These are phyloP conservation scores for Suillus decipiens DNA, from an alignment of 768 basidiomycete genomes.

Conservation along the genomic window DNA sequence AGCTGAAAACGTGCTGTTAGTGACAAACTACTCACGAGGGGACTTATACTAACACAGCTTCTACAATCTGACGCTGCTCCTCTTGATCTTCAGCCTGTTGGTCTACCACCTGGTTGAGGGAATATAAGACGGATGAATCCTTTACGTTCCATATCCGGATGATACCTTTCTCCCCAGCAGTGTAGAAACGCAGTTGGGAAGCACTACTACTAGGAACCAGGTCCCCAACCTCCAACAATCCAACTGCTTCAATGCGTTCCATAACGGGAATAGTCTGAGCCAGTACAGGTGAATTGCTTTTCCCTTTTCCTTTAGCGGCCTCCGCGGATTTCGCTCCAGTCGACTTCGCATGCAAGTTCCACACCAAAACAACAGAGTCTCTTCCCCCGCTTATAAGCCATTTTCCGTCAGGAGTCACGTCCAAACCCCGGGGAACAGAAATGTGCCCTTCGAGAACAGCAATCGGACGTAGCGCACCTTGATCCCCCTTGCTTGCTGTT, in stretches of 20 bases:
- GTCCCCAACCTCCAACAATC: conserved; percentile 58
- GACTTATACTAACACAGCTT: conserved; percentile 69
- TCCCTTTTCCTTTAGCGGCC: conserved; percentile 39
- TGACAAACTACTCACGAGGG: conserved; percentile 10
- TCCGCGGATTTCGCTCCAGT: conserved; percentile 8
- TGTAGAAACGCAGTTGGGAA: conserved; percentile 68
- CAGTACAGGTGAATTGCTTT: conserved; percentile 59
- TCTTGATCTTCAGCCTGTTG: conserved; percentile 50
- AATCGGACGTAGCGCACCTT: conserved; percentile 61
- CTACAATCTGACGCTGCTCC: conserved; percentile 81
- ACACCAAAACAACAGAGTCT: conserved; percentile 90
- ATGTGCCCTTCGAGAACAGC: conserved; percentile 94
- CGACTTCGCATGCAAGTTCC: conserved; percentile 62
- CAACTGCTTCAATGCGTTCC: conserved; percentile 87
- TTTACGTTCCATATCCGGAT: conserved; percentile 84
- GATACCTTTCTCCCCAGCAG: conserved; percentile 88
- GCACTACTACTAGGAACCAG: conserved; percentile 38
- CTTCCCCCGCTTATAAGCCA: conserved; percentile 92
- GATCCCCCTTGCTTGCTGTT: conserved; percentile 54
- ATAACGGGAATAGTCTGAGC: conserved; percentile 80
- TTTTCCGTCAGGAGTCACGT: conserved; percentile 80
- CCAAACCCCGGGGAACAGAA: conserved; percentile 90
- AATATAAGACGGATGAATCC: conserved; percentile 61
- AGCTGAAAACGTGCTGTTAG: conserved; percentile 46
- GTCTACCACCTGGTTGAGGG: conserved; percentile 50